Evolutionary conservation across 2,329 filamentous ascomycete species (phyloP), one percentile per base, ranked within the genome.

Genomic region (Alternaria sp.): DNA sequence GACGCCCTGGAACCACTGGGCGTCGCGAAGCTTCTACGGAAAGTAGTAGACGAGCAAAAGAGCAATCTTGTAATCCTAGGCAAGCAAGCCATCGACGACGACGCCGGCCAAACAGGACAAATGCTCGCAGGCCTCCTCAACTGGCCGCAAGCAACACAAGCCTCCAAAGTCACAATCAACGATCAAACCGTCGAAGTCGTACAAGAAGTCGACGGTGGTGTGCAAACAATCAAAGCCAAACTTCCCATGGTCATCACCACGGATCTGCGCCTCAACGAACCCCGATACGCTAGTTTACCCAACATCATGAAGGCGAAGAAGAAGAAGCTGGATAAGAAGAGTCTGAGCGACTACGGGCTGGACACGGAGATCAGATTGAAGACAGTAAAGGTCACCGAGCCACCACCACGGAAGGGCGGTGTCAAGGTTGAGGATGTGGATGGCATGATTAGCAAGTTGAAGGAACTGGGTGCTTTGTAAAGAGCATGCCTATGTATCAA

Each of bases 251-350:
- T 99, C 56, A 92, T 99, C 73, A 99, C 96, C 65, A 97, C 96
- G 66, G 96, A 99, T 84, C 81, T 99, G 83, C 85, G 96, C 56
- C 84, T 99, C 80, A 99, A 99, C 78, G 93, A 96, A 87, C 96
- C 96, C 63, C 86, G 96, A 68, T 99, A 97, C 81, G 96, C 95
- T 21, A 97, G 89, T 81, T 81, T 99, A 87, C 95, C 94, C 54
- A 98, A 98, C 80, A 98, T 99, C 70, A 99, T 99, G 96, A 99
- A 98, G 90, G 96, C 96, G 57, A 99, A 99, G 91, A 99, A 98
- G 92, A 99, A 99, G 91, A 92, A 92, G 77, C 78, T 99, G 73
- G 93, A 96, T 76, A 98, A 97, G 91, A 91, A 93, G 87, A 93
- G 87, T 69, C 80, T 97, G 79, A 87, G 85, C 61, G 96, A 99